Base-by-base conservation (phyloP, 805 yeast species). In the Alloascoidea hylecoeti region DNA sequence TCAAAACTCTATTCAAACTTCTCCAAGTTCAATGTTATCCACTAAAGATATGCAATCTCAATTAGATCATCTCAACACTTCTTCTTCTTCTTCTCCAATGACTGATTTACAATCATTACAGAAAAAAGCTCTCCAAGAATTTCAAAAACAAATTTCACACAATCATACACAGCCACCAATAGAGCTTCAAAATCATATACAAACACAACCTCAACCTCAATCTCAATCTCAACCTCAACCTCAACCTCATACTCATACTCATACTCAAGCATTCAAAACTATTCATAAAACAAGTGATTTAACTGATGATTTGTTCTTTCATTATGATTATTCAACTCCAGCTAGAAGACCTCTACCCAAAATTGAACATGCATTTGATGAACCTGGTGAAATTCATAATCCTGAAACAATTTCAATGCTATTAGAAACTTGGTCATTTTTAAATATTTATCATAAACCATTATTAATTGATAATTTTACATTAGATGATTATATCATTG, bases 401-500 rank as follows among this genome's bases (percentile, higher is more conserved):
- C 32, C 19, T 34, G 17, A 23, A n/a, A 34, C 34, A n/a, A 42
- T 52, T 5, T 51, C 59, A 15, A 34, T 42, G 9, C 38, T 55
- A 16, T 43, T 85, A 16, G 88, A 82, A 47, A 53, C 69, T 3
- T 85, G 94, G 94, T 61, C 72, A 1, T 85, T 84, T 48, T 54
- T 83, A 18, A 82, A 82, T 51, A 66, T 81, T 37, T 84, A 76
- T 53, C 72, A 75, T 46, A 66, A 66, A 27, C 73, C 84, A 1
- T 58, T 84, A 19, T 51, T 67, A 3, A 56, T 85, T n/a, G 85
- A 78, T 48, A 69, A 79, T 0, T 77, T 82, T 47, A 77, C 89
- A 0, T 82, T 80, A 58, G 95, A 84, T 56, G 94, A 79, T 46
- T 81, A 72, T 48, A 51, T 78, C 4, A 70, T 72, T 39, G 76